A percentile compares a stretch with the other conserved stretches of the same genome.
phyloP scores from a whole-genome alignment of 139 green algal genomes.

The Yamagishiella unicocca region DNA sequence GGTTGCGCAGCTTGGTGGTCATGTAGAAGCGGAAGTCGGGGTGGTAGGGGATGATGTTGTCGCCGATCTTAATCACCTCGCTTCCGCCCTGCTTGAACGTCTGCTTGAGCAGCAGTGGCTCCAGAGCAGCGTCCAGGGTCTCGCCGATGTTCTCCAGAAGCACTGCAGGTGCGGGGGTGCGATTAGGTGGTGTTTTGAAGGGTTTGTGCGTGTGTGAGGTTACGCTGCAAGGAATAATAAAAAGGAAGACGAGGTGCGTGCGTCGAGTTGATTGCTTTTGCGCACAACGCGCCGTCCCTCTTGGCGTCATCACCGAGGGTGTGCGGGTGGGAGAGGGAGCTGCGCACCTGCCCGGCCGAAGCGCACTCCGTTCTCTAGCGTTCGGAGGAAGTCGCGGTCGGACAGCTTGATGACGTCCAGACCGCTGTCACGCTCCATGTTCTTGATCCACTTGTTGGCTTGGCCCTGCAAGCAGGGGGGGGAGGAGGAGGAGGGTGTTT shows the following conservation, averaged over 20 bases:
- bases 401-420: conserved; percentile 87
- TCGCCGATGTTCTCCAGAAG: conserved; percentile 84
- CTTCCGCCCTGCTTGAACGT: conserved; percentile 87
- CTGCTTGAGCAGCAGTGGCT: conserved; percentile 85
- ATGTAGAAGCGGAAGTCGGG: conserved; percentile 89
- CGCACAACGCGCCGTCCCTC: no score
- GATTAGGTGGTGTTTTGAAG: not conserved
- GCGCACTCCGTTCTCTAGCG: conserved; percentile 80
- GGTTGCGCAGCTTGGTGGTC: conserved; percentile 85
- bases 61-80: conserved; percentile 88
- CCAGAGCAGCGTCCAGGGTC: conserved; percentile 79
- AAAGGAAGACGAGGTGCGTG: no score
- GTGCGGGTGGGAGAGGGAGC: not conserved
- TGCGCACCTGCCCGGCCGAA: conserved; percentile 58
- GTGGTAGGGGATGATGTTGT: conserved; percentile 90
- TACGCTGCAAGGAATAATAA: no score
- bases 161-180: conserved; percentile 44
- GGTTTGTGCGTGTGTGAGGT: not conserved
- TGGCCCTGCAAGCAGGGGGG: conserved; percentile 67
- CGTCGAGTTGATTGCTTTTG: no score
- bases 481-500: not conserved
- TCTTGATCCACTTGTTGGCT: conserved; percentile 88
- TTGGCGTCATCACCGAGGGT: not conserved
- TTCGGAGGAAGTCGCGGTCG: conserved; percentile 85
- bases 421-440: conserved; percentile 80